Evolutionary conservation across 1,284 basidiomycete genomes (phyloP), one percentile per base, ranked within the genome.

Genomic region (Rhodotorula sp.): DNA sequence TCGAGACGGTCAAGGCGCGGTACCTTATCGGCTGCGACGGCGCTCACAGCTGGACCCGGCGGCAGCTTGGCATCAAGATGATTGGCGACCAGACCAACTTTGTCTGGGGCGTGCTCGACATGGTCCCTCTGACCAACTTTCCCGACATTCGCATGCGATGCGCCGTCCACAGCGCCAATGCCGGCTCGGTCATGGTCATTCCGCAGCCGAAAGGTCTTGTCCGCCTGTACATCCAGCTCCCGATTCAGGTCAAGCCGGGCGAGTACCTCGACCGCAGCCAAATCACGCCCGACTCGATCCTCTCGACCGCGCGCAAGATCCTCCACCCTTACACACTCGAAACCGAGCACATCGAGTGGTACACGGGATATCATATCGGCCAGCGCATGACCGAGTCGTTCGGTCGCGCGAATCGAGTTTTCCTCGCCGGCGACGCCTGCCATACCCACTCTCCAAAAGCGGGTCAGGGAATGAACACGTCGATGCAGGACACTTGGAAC

Each of bases 391-490:
- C 90, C 4, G 86, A 88, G 6, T 82, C 83, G 20, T 92, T 87
- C 80, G 88, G 88, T 6, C 82, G 86, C 4, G 80, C 87, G 34
- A 87, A 91, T 23, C 86, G 91, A 0, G 85, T 91, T 5, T 92
- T 92, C 80, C 92, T 92, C 72, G 65, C 71, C n/a, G 69, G 70
- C 34, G 76, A 77, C 61, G 75, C 78, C 20, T 80, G 81, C 77
- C 91, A 93, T 78, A 93, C 91, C 0, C 91, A 93, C 81, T 91
- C 90, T 0, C 91, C 91, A 0, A 93, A 87, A 76, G 85, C 85
- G 8, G 88, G 83, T 81, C 87, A 83, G 87, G 89, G 85, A 85
- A 79, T 89, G 89, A 90, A 90, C 72, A 88, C 88, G 2, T 90
- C 89, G 77, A 91, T 92, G 90, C 90, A 89, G 72, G 91, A 93